Base-by-base conservation (phyloP, 192 early-diverging fungal genomes). In the Coemansia sp. region DNA sequence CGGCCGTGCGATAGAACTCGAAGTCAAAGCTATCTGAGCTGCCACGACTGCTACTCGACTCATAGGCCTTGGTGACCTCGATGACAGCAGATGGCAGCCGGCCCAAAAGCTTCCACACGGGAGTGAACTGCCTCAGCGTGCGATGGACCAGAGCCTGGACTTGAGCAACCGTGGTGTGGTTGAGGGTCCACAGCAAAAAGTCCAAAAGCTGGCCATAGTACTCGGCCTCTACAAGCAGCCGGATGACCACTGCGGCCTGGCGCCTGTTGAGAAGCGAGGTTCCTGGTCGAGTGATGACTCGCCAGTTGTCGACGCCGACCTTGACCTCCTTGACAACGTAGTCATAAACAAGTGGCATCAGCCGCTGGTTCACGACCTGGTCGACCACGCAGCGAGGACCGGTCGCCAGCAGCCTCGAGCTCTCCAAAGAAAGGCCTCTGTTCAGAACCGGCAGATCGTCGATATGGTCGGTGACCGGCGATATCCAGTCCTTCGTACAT, bases 231-330 rank as follows among this genome's bases (percentile, higher is more conserved):
- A 13, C 24, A 46, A 81, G 65, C 25, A 68, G 20, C 8, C 68
- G 58, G 32, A 68, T 2, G 35, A 81, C 36, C 0, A 82, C 77
- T 0, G 83, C 72, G 30, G 83, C 75, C 55, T 92, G 90, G 23
- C 89, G 82, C 13, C 77, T 71, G 60, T 90, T 92, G n/a, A 92
- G 72, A 22, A 92, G 68, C 20, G 88, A 88, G 0, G 89, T 78
- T 0, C 90, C 90, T 6, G 90, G 90, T 4, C 85, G 85, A 1
- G 89, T 88, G 62, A 87, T 88, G n/a, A 87, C 87, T 35, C 85
- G 80, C 90, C 90, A 92, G 62, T 92, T 92, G 60, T 90, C 87
- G 8, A 59, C 81, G 19, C 75, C 81, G 3, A 83, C 70, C 23
- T 78, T 68, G 28, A 78, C 71, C 13, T 74, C 81, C 51, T 72